phyloP scores from a whole-genome alignment of 2,329 filamentous ascomycete genomes.

The Ceratocystis colombiana region DNA sequence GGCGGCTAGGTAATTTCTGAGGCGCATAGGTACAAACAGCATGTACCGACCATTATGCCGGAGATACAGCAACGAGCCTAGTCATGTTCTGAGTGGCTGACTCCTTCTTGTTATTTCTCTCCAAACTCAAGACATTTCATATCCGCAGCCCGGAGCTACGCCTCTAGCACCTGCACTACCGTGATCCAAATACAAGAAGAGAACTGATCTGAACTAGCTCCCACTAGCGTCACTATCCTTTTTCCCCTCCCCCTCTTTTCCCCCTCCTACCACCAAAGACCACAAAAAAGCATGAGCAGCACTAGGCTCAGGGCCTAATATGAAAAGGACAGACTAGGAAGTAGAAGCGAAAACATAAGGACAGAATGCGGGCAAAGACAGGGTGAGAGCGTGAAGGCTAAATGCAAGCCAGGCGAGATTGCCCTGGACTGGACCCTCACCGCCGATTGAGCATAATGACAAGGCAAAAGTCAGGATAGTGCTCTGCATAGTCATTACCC shows the following conservation, averaged over 20 bases:
- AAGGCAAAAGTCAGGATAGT: neutral
- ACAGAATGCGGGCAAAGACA: neutral
- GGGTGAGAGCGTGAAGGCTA: neutral
- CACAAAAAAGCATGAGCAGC: neutral
- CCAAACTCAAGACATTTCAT: neutral
- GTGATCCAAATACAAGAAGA: neutral
- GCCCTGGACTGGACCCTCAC: neutral
- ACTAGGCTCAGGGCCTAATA: conserved; percentile 3
- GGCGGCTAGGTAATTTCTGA: no score
- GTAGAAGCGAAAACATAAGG: neutral
- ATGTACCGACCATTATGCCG: neutral
- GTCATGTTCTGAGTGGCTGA: neutral
- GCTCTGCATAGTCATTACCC: no score
- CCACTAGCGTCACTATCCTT: neutral
- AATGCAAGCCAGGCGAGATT: neutral
- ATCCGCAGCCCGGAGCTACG: neutral
- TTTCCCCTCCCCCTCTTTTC: neutral
- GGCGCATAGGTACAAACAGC: neutral
- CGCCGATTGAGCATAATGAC: conserved; percentile 11
- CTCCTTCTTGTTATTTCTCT: neutral
- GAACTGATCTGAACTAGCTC: neutral
- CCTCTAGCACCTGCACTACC: neutral
- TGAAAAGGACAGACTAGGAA: conserved; percentile 7
- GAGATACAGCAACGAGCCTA: neutral
- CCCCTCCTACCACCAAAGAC: neutral